Base-by-base conservation (phyloP, 768 basidiomycete species). In the Termitomyces sp. region DNA sequence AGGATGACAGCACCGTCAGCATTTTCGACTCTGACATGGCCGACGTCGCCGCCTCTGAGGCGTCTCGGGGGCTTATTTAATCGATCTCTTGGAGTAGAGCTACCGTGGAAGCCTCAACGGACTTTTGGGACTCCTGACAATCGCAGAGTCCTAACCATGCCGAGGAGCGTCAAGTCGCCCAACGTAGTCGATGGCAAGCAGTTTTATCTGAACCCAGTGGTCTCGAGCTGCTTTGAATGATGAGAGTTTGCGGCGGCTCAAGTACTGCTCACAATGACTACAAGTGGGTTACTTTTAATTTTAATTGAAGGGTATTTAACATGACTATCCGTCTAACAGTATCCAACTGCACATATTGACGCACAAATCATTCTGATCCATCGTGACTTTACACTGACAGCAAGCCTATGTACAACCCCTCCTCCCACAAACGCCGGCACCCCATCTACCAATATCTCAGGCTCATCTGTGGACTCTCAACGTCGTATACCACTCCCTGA, bases 201-300 rank as follows among this genome's bases (percentile, higher is more conserved):
- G 83, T 95, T 33, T 76, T 95, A 44, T 78, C 90, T 28, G 94
- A 96, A 73, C 93, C 92, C 2, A 92, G 94, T 15, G 94, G 94
- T 0, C 79, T 96, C 38, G 92, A 60, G 92, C 91, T 0, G 94
- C 94, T 8, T 79, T 96, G 36, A 94, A 92, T 71, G 93, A 95
- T 64, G 94, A 96, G 73, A 94, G 88, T 68, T 91, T 96, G 90
- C 80, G 91, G 58, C 79, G 90, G 57, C 74, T 96, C 44, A 87
- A 87, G 70, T 96, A 95, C 69, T 94, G 91, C 73, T 71, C 96
- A 33, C 85, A 92, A 60, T 95, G 93, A 92, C 78, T 96, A 18
- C 89, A 91, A 79, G 92, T 92, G 28, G 22, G 84, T 78, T 46
- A 54, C 52, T 46, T 11, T 35, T 32, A 44, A 39, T 32, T n/a